These are phyloP conservation scores for Rhamnella rubrinervis DNA, from an alignment of 331 rosid species.

Conservation along the genomic window DNA sequence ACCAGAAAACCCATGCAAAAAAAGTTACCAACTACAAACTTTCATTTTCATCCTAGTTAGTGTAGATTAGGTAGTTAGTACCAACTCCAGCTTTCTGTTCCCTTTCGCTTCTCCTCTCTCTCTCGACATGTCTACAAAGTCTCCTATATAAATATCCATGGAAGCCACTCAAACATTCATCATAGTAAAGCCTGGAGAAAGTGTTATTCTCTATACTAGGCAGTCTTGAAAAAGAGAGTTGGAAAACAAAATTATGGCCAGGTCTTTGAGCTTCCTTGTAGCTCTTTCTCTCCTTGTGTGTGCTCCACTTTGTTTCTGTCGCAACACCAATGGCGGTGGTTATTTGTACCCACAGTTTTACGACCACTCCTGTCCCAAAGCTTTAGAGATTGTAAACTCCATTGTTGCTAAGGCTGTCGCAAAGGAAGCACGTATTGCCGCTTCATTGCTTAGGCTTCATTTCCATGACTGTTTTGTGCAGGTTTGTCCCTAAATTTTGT, in stretches of 20 bases:
- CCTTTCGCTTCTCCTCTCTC: conserved; percentile 10
- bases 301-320: conserved; percentile 49
- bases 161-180: conserved; percentile 19
- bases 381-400: conserved; percentile 59
- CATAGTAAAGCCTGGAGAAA: conserved; percentile 24
- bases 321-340: conserved; percentile 43
- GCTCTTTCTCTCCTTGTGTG: conserved; percentile 57
- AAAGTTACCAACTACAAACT: conserved; percentile 43
- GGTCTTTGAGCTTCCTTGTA: conserved; percentile 32
- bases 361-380: conserved; percentile 67
- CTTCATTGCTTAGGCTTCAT: conserved; percentile 74
- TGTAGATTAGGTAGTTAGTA: conserved; percentile 8
- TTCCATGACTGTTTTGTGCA: conserved; percentile 88
- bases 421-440: conserved; percentile 73
- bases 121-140: conserved; percentile 15
- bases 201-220: conserved; percentile 5
- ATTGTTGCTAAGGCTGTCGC: conserved; percentile 61
- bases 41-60: conserved; percentile 4
- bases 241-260: conserved; percentile 38
- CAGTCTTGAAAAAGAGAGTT: conserved; percentile 11
- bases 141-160: conserved; percentile 47
- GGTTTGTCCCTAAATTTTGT: conserved; percentile 31
- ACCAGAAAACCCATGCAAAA: conserved; percentile 7
- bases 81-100: conserved; percentile 17
- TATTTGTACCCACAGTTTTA: conserved; percentile 73